A percentile compares a stretch with the other conserved stretches of the same genome.
Evolutionary conservation across 2,329 filamentous ascomycete species (phyloP).

Genomic region (Metarhizium album): DNA sequence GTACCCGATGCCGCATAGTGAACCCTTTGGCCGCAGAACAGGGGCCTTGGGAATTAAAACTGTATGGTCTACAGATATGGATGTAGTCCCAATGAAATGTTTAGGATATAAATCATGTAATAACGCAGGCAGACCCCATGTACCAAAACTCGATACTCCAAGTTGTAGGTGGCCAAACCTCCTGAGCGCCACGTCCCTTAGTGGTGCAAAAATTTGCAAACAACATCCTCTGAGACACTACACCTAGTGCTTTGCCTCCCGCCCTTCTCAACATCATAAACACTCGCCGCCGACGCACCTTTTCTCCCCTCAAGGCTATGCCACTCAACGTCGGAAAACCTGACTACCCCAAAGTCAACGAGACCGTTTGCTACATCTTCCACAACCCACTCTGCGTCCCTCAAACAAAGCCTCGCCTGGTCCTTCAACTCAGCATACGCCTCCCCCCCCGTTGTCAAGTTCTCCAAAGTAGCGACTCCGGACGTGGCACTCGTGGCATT

Average conservation of each 20-base stretch:
- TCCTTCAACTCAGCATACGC: background rate
- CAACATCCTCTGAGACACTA: background rate
- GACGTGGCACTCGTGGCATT: background rate
- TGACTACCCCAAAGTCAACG: background rate
- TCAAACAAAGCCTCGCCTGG: too few relatives aligned
- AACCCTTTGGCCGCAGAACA: too few relatives aligned
- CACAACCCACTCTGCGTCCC: too few relatives aligned
- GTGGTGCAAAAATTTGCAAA: background rate
- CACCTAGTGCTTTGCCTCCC: background rate
- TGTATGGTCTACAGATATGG: too few relatives aligned
- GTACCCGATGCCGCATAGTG: too few relatives aligned
- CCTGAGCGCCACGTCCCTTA: too few relatives aligned
- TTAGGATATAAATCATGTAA: too few relatives aligned
- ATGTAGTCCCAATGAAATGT: too few relatives aligned
- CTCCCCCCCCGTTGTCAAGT: slow-evolving; percentile 1
- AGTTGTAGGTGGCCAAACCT: background rate
- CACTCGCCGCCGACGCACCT: background rate
- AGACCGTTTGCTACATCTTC: too few relatives aligned
- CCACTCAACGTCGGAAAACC: background rate
- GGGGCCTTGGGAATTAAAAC: too few relatives aligned
- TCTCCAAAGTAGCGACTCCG: background rate
- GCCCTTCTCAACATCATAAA: background rate
- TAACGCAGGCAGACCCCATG: too few relatives aligned
- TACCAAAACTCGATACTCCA: too few relatives aligned
- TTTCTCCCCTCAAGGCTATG: background rate